These are phyloP conservation scores for Phytophthora boehmeriae DNA, from an alignment of 352 stramenopile genomes.

Conservation along the genomic window DNA sequence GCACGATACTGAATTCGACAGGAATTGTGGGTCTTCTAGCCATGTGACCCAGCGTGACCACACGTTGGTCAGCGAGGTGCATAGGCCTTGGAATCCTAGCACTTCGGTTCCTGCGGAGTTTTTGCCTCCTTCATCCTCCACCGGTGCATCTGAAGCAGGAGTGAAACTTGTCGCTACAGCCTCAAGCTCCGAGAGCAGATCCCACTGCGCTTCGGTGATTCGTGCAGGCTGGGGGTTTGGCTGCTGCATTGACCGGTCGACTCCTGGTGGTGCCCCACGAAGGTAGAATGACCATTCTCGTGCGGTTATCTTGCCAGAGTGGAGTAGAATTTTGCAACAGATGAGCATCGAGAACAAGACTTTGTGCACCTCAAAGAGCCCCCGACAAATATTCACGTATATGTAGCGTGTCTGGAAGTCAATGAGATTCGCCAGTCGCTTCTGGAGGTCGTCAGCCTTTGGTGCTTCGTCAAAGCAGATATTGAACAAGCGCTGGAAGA, in stretches of 20 bases:
- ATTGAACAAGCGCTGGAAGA: conserved; percentile 93
- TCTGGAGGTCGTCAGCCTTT: conserved; percentile 54
- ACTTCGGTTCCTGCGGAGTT: conserved; percentile 19
- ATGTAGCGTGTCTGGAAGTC: conserved; percentile 91
- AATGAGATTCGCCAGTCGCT: conserved; percentile 84
- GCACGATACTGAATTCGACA: conserved; percentile 39
- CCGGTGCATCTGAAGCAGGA: conserved; percentile 3
- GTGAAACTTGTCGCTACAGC: conserved; percentile 43
- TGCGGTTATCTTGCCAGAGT: conserved; percentile 69
- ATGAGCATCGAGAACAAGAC: conserved; percentile 95
- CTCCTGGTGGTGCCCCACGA: conserved; percentile 52
- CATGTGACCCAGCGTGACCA: conserved; percentile 67
- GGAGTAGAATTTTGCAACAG: conserved; percentile 93
- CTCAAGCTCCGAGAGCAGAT: conserved; percentile 82
- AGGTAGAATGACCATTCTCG: conserved; percentile 92
- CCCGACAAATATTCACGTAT: conserved; percentile 95
- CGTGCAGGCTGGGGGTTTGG: conserved; percentile 70
- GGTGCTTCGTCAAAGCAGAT: conserved; percentile 89
- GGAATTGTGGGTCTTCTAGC: conserved; percentile 54
- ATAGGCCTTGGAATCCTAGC: conserved; percentile 66
- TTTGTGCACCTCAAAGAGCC: conserved; percentile 94
- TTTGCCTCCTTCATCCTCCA: background rate
- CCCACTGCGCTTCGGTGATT: conserved; percentile 84
- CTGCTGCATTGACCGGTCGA: conserved; percentile 23
- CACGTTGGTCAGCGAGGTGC: conserved; percentile 59